phyloP scores from a whole-genome alignment of 208 protist species.

The Phytomonas sp. region DNA sequence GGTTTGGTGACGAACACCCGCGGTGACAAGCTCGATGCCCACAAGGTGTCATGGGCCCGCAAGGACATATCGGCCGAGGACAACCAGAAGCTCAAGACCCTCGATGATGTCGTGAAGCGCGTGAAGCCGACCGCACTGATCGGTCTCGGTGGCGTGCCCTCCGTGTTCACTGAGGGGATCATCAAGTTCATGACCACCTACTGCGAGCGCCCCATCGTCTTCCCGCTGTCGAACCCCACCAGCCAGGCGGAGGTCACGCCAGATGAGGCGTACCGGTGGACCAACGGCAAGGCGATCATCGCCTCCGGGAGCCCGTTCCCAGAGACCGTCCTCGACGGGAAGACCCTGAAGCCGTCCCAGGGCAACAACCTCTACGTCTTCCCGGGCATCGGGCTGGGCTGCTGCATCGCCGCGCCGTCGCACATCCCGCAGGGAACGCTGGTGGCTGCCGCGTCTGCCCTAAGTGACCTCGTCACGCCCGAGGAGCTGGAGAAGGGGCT shows the following conservation, averaged over 20 bases:
- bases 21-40: slow-evolving; percentile 68
- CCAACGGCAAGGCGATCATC: slow-evolving; percentile 91
- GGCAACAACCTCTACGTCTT: slow-evolving; percentile 97
- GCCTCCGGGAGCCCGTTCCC: slow-evolving; percentile 95
- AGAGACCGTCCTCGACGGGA: slow-evolving; percentile 77
- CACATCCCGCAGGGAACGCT: slow-evolving; percentile 89
- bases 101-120: slow-evolving; percentile 63
- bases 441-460: slow-evolving; percentile 61
- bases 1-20: slow-evolving; percentile 83
- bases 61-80: slow-evolving; percentile 66
- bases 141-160: slow-evolving; percentile 88
- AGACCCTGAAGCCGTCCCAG: slow-evolving; percentile 83
- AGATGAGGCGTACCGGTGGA: slow-evolving; percentile 90
- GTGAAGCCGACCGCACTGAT: slow-evolving; percentile 94
- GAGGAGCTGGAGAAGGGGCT: slow-evolving; percentile 34
- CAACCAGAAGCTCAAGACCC: slow-evolving; percentile 39
- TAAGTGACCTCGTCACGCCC: slow-evolving; percentile 50
- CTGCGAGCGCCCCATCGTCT: slow-evolving; percentile 91
- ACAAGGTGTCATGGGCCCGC: slow-evolving; percentile 88
- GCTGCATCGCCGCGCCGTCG: slow-evolving; percentile 46
- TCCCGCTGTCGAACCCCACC: slow-evolving; percentile 94
- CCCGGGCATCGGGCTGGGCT: slow-evolving; percentile 92
- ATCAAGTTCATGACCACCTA: slow-evolving; percentile 69
- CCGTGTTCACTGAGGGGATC: slow-evolving; percentile 93
- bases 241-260: slow-evolving; percentile 89